A percentile compares a stretch with the other conserved stretches of the same genome.
These are phyloP conservation scores for Fraxinus nigra DNA, from an alignment of 305 asterid species.

Conservation along the genomic window DNA sequence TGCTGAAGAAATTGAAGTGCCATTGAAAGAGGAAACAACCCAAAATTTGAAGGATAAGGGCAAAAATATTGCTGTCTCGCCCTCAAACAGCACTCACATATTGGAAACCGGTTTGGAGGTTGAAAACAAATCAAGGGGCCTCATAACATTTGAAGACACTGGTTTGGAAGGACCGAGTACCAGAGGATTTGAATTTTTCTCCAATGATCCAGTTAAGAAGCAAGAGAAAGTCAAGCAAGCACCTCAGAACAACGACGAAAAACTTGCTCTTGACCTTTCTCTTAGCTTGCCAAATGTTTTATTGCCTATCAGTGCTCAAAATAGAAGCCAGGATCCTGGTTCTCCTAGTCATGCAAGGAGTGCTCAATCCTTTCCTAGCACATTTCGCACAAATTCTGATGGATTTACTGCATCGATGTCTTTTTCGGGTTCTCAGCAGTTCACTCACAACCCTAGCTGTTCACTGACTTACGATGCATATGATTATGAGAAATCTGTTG, in stretches of 20 bases:
- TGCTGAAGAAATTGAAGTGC: constrained; percentile 38
- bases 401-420: constrained; percentile 92
- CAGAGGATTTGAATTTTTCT: constrained; percentile 78
- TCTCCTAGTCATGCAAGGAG: constrained; percentile 91
- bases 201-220: constrained; percentile 69
- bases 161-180: constrained; percentile 69
- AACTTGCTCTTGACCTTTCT: constrained; percentile 84
- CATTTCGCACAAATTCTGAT: constrained; percentile 74
- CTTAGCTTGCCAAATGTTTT: constrained; percentile 95
- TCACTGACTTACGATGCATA: constrained; percentile 66
- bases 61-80: constrained; percentile 48
- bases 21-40: constrained; percentile 34
- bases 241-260: constrained; percentile 58
- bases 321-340: constrained; percentile 56
- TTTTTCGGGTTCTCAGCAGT: constrained; percentile 89
- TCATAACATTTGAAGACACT: constrained; percentile 36
- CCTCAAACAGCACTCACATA: constrained; percentile 30
- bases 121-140: constrained; percentile 42
- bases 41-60: constrained; percentile 64
- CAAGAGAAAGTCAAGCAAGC: constrained; percentile 51
- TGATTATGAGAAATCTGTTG: constrained; percentile 89
- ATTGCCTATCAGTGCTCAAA: constrained; percentile 69
- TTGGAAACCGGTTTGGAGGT: constrained; percentile 40
- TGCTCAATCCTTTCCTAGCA: constrained; percentile 75
- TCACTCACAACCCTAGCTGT: constrained; percentile 95